These are phyloP conservation scores for Ampelocalamus luodianensis DNA, from an alignment of 176 grass and related monocot genomes.

Conservation along the genomic window DNA sequence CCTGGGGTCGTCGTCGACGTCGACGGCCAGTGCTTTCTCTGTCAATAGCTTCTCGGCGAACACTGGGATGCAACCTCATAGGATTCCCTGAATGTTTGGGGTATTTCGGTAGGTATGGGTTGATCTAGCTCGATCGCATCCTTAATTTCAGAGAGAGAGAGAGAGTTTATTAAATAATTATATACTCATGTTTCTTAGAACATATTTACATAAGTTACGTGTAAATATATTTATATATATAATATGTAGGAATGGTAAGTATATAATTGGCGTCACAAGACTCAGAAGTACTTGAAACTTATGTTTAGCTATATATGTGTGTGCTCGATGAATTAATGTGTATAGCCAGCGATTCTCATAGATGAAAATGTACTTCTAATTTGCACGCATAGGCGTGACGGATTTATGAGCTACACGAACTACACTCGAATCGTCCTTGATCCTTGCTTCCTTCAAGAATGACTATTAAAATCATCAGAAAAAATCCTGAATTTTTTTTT, in stretches of 20 bases:
- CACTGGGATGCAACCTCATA: conserved; percentile 51
- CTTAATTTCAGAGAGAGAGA: background rate
- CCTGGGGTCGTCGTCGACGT: conserved; percentile 72
- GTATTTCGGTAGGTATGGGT: conserved; percentile 10
- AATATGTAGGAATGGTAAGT: conserved; percentile 27
- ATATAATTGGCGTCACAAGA: conserved; percentile 1
- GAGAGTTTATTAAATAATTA: conserved; percentile 35
- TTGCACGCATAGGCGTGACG: background rate
- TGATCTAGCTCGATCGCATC: conserved; percentile 2
- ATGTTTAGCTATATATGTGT: conserved; percentile 1
- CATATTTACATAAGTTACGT: conserved; percentile 42
- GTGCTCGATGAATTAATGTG: background rate
- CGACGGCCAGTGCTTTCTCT: conserved; percentile 50
- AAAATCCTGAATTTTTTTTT: background rate
- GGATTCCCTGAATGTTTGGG: conserved; percentile 51
- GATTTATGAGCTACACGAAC: background rate
- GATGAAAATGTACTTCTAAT: background rate
- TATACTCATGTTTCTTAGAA: conserved; percentile 8
- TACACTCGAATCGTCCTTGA: background rate
- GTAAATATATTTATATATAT: conserved; percentile 46
- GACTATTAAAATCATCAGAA: background rate
- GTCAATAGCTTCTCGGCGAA: conserved; percentile 55
- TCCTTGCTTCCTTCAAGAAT: background rate
- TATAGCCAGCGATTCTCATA: conserved; percentile 5
- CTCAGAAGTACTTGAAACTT: conserved; percentile 16